Evolutionary conservation across 169 alveolate genomes (phyloP).

Genomic region (Plasmodium vivax): DNA sequence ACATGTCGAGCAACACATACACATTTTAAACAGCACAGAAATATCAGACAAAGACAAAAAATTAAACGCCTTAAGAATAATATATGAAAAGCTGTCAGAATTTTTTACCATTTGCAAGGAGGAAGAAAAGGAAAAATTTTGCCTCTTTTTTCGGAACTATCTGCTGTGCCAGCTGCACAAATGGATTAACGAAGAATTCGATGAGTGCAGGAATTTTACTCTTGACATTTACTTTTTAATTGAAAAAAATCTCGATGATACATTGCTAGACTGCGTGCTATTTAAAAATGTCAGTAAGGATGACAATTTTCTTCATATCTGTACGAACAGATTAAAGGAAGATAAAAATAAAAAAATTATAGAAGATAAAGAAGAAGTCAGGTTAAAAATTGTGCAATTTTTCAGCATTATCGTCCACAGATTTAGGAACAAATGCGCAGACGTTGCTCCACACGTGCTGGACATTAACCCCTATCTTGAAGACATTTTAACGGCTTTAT

Average conservation of each 20-base stretch:
- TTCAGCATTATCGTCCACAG: slow-evolving; percentile 25
- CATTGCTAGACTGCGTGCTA: slow-evolving; percentile 28
- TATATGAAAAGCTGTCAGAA: slow-evolving; percentile 31
- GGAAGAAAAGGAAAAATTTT: slow-evolving; percentile 26
- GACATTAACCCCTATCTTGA: slow-evolving; percentile 21
- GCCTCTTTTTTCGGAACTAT: slow-evolving; percentile 29
- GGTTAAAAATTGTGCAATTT: slow-evolving; percentile 58
- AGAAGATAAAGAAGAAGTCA: slow-evolving; percentile 71
- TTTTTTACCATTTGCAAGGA: slow-evolving; percentile 36
- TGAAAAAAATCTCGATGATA: slow-evolving; percentile 41
- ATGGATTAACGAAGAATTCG: slow-evolving; percentile 66
- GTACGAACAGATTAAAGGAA: slow-evolving; percentile 44
- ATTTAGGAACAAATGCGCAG: neutral
- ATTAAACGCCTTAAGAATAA: slow-evolving; percentile 26
- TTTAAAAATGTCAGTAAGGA: slow-evolving; percentile 37
- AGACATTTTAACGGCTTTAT: slow-evolving; percentile 29
- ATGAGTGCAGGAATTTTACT: slow-evolving; percentile 47
- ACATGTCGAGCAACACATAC: slow-evolving; percentile 11
- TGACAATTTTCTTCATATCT: slow-evolving; percentile 34
- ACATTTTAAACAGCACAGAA: slow-evolving; percentile 9
- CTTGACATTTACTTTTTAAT: slow-evolving; percentile 21
- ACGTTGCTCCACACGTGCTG: neutral
- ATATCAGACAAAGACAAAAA: slow-evolving; percentile 38
- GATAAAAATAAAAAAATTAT: slow-evolving; percentile 43
- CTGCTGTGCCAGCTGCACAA: slow-evolving; percentile 12